Evolutionary conservation across 1,284 basidiomycete species (phyloP).

Genomic region (Rhizopogon parksii): DNA sequence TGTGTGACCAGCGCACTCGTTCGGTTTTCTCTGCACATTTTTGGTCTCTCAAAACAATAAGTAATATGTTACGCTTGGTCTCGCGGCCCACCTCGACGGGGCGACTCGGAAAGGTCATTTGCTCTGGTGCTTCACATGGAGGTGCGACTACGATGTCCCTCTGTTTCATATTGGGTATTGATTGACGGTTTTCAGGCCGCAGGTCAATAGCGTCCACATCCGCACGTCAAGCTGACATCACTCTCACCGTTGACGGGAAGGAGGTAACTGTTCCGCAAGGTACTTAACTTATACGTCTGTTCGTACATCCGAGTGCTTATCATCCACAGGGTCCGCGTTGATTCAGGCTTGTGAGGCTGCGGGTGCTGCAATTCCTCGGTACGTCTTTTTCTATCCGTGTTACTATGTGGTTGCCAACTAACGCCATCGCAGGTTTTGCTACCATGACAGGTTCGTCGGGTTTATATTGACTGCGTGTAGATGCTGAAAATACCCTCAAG

Average conservation of each 20-base stretch:
- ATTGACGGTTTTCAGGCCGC: conserved; percentile 34
- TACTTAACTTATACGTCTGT: conserved; percentile 23
- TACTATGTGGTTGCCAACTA: conserved; percentile 5
- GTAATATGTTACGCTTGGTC: conserved; percentile 57
- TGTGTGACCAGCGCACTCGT: conserved; percentile 11
- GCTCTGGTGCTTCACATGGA: conserved; percentile 36
- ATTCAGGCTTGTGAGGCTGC: conserved; percentile 96
- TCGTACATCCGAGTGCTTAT: conserved; percentile 10
- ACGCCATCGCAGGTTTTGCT: conserved; percentile 66
- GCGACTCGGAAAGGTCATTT: conserved; percentile 56
- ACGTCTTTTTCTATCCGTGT: conserved; percentile 20
- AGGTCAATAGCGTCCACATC: conserved; percentile 62
- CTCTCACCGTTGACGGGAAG: conserved; percentile 87
- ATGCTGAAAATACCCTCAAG: conserved; percentile 26
- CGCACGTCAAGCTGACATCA: conserved; percentile 70
- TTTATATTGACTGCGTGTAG: neutral
- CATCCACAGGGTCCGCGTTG: conserved; percentile 70
- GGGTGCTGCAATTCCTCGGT: conserved; percentile 73
- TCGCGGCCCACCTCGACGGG: conserved; percentile 59
- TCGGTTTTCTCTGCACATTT: conserved; percentile 15
- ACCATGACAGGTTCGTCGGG: conserved; percentile 71
- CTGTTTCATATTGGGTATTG: conserved; percentile 1
- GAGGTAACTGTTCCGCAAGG: conserved; percentile 91
- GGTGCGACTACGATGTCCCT: conserved; percentile 28
- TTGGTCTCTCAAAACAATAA: conserved; percentile 12